Conservation (phyloP, 106 monocot genomes). For the Dendrobium officinale region DNA sequence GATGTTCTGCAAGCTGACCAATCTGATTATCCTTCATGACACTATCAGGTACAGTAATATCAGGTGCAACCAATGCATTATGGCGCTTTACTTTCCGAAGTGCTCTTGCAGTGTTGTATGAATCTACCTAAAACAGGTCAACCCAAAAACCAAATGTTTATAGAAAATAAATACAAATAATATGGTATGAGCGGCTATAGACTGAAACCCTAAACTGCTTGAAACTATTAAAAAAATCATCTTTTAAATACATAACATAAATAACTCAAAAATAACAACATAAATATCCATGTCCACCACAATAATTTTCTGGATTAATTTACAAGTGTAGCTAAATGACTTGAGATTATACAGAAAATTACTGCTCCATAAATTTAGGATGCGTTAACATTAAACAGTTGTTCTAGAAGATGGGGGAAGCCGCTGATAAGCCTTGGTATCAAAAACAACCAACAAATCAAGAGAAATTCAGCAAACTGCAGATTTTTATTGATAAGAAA, state of each 20-base stretch:
- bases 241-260: too few species aligned
- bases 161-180: not conserved
- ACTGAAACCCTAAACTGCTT: not conserved
- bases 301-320: not conserved
- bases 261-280: too few species aligned
- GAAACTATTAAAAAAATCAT: not conserved
- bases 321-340: not conserved
- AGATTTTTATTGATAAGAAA: too few species aligned
- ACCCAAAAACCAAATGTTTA: not conserved
- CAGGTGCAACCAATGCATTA: conserved; percentile 10
- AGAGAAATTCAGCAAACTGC: too few species aligned
- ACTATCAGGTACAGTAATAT: conserved; percentile 31
- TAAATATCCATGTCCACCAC: too few species aligned
- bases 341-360: not conserved
- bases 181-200: not conserved
- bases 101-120: conserved; percentile 22
- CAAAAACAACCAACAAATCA: too few species aligned
- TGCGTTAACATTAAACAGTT: not conserved
- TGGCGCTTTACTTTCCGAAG: conserved; percentile 12
- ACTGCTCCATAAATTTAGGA: not conserved
- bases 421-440: too few species aligned
- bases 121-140: conserved; percentile 31
- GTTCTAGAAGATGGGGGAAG: not conserved
- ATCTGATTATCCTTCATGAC: conserved; percentile 20
- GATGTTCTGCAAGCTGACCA: conserved; percentile 4